These are phyloP conservation scores for Cryptococcus depauperatus DNA, from an alignment of 1,284 basidiomycete genomes.

Conservation along the genomic window DNA sequence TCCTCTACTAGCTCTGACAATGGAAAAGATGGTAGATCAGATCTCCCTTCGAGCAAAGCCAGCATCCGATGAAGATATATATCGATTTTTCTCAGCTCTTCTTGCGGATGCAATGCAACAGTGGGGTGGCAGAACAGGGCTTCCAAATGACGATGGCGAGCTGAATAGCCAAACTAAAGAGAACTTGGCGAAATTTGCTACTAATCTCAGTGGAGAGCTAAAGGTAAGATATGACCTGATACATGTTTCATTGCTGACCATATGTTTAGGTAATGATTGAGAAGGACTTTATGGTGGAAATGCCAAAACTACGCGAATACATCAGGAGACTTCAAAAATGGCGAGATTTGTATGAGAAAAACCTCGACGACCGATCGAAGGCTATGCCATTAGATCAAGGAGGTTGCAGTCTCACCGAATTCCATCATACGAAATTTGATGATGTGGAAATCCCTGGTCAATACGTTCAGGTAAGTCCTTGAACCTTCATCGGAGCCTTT, in stretches of 20 bases:
- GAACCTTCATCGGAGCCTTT: too few relatives aligned
- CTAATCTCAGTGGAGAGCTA: conserved; percentile 58
- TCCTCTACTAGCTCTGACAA: conserved; percentile 84
- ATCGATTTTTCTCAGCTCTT: conserved; percentile 80
- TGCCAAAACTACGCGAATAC: conserved; percentile 78
- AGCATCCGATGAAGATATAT: conserved; percentile 86
- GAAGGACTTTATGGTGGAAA: conserved; percentile 78
- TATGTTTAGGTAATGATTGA: conserved; percentile 68
- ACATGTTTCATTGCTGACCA: conserved; percentile 5
- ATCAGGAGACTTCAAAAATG: conserved; percentile 82
- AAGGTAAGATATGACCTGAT: conserved; percentile 49
- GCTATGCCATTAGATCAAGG: conserved; percentile 80
- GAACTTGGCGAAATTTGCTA: conserved; percentile 64
- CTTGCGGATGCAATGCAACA: conserved; percentile 57
- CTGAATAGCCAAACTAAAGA: conserved; percentile 53
- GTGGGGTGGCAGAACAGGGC: conserved; percentile 61
- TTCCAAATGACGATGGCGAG: conserved; percentile 67
- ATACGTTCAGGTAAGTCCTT: conserved; percentile 71
- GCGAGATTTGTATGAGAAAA: conserved; percentile 84
- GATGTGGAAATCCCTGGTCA: conserved; percentile 98
- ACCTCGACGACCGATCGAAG: conserved; percentile 73
- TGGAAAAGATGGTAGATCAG: conserved; percentile 98
- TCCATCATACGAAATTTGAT: conserved; percentile 96
- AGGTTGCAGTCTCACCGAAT: conserved; percentile 92
- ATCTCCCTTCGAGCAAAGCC: conserved; percentile 87